These are phyloP conservation scores for Apiotrichum brassicae DNA, from an alignment of 1,284 basidiomycete species.

Conservation along the genomic window DNA sequence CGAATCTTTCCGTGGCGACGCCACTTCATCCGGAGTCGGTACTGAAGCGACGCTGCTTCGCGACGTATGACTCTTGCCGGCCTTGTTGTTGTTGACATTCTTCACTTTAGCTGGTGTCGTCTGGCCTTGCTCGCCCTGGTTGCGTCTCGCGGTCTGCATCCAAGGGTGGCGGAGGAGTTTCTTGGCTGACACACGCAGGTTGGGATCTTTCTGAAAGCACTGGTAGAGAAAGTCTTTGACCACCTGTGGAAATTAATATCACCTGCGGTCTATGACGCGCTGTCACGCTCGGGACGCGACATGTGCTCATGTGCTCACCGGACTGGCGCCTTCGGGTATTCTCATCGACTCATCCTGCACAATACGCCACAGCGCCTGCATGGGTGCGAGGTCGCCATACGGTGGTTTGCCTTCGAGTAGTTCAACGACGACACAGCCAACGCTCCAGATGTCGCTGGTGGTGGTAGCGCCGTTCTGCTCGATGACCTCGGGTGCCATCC, in stretches of 20 bases:
- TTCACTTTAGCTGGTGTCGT: neutral
- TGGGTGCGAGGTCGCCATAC: constrained; percentile 90
- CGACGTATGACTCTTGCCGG: neutral
- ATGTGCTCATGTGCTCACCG: constrained; percentile 38
- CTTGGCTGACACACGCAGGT: constrained; percentile 85
- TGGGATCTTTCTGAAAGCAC: constrained; percentile 96
- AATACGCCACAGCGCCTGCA: constrained; percentile 96
- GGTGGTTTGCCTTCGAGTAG: constrained; percentile 92
- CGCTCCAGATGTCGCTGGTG: constrained; percentile 94
- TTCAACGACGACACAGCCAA: constrained; percentile 95
- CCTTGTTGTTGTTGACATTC: neutral
- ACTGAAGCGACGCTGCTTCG: neutral
- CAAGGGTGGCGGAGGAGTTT: constrained; percentile 90
- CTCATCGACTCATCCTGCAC: constrained; percentile 96
- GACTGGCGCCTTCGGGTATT: constrained; percentile 86
- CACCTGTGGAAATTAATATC: constrained; percentile 49
- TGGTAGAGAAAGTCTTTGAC: constrained; percentile 95
- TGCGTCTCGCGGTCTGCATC: constrained; percentile 69
- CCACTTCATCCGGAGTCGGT: constrained; percentile 1
- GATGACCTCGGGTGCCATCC: constrained; percentile 99
- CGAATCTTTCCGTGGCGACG: constrained; percentile 24
- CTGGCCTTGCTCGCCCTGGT: neutral
- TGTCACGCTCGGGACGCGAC: too few relatives aligned
- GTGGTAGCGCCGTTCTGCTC: constrained; percentile 95
- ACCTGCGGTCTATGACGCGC: too few relatives aligned